phyloP scores from a whole-genome alignment of 164 flowering plant species.

The Vitis amurensis region DNA sequence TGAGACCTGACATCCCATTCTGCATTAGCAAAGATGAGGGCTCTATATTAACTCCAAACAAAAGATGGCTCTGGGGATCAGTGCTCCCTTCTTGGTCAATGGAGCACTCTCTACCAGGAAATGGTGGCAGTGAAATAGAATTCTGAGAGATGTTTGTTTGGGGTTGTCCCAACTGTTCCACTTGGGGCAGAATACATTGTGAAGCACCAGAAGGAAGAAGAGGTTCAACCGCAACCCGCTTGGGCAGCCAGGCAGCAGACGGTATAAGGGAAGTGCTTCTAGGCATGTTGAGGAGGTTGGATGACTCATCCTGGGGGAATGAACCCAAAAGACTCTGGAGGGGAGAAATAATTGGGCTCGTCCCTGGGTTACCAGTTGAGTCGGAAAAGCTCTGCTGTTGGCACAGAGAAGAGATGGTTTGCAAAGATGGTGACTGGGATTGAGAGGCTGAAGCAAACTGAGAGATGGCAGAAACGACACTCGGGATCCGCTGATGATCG shows the following conservation, averaged over 20 bases:
- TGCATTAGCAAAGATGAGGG: constrained; percentile 72
- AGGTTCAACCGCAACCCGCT: constrained; percentile 63
- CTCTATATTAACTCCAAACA: constrained; percentile 86
- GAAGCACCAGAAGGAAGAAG: constrained; percentile 43
- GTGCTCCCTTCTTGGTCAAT: constrained; percentile 57
- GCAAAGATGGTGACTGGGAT: constrained; percentile 52
- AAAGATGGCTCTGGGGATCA: constrained; percentile 69
- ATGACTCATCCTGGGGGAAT: constrained; percentile 63
- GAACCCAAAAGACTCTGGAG: constrained; percentile 69
- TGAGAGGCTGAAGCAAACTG: constrained; percentile 55
- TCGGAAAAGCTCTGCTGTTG: constrained; percentile 65
- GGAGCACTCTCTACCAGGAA: constrained; percentile 82
- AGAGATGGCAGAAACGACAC: constrained; percentile 40
- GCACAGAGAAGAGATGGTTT: constrained; percentile 50
- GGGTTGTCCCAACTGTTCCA: constrained; percentile 56
- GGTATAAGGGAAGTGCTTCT: constrained; percentile 38
- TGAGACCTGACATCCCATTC: constrained; percentile 61
- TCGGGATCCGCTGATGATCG: constrained; percentile 48
- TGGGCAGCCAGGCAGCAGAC: constrained; percentile 61
- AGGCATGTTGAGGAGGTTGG: constrained; percentile 54
- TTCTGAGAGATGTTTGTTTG: constrained; percentile 43
- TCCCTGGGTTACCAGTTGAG: constrained; percentile 47
- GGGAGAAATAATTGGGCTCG: constrained; percentile 55
- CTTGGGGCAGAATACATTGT: constrained; percentile 46
- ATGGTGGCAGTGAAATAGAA: constrained; percentile 70